These are phyloP conservation scores for Coriolopsis trogii DNA, from an alignment of 1,284 basidiomycete genomes.

Conservation along the genomic window DNA sequence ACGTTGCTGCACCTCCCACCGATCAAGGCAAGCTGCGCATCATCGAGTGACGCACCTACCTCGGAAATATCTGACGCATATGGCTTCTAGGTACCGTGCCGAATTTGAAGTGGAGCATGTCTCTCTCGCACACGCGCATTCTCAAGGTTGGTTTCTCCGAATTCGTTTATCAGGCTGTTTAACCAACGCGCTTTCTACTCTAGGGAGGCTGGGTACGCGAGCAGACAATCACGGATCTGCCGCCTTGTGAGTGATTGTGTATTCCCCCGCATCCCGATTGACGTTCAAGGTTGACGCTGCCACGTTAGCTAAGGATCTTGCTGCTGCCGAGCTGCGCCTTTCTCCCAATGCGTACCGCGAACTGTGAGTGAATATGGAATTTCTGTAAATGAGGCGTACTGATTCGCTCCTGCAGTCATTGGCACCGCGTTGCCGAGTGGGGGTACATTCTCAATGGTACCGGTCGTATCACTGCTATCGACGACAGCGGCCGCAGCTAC, in stretches of 20 bases:
- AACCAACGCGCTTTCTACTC: background rate
- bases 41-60: background rate
- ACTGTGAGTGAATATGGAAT: constrained; percentile 14
- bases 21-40: constrained; percentile 23
- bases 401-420: constrained; percentile 23
- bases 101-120: constrained; percentile 34
- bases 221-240: constrained; percentile 32
- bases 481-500: constrained; percentile 28
- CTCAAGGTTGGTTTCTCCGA: constrained; percentile 23
- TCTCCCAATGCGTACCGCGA: constrained; percentile 39
- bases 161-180: background rate
- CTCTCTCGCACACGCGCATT: constrained; percentile 31
- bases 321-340: constrained; percentile 43
- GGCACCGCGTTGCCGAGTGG: constrained; percentile 36
- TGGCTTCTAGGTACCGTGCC: constrained; percentile 26
- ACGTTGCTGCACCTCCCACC: constrained; percentile 29
- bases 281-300: constrained; percentile 8
- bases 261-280: constrained; percentile 6
- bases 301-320: constrained; percentile 33
- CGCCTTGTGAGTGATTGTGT: constrained; percentile 26
- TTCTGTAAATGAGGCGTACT: constrained; percentile 4
- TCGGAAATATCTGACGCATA: constrained; percentile 8
- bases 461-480: constrained; percentile 31
- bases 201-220: constrained; percentile 34
- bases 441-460: constrained; percentile 32